Evolutionary conservation across 73 alveolate species (phyloP), one percentile per base, ranked within the genome.

Genomic region (Blepharisma japonicum): DNA sequence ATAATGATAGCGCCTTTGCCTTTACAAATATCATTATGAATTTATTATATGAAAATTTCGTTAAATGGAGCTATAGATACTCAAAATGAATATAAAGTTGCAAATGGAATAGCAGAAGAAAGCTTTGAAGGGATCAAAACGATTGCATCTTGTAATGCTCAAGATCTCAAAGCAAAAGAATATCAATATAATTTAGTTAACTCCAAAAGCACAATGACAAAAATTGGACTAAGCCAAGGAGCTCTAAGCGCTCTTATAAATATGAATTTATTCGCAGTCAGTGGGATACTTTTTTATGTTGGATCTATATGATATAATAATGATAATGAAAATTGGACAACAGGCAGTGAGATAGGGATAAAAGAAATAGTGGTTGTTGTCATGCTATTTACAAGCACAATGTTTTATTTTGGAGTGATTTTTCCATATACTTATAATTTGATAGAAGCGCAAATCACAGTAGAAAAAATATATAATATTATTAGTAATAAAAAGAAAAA

Each of bases 391-490:
- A n/a, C n/a, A n/a, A n/a, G n/a, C n/a, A n/a, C n/a, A n/a, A n/a
- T n/a, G n/a, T n/a, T n/a, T 50, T 71, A 74, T 55, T 83, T 54
- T 96, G 96, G 42, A 71, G 86, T 92, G n/a, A 71, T 83, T 68
- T 84, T 92, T 68, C 78, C 81, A 72, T 78, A 92, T 55, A 84
- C 87, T 51, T 61, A 48, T 32, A 87, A 90, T 55, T 56, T 77
- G 66, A 90, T 90, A 81, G 84, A 94, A 27, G 53, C 78, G 9
- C 78, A 86, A 66, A 78, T 68, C 61, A 86, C 83, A 70, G 84
- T 61, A 6, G 45, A 82, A 77, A n/a, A 50, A 50, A 8, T 50
- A 8, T 50, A 50, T 8, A 50, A 8, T 50, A 50, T 50, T 50
- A 50, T 8, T 8, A 50, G 8, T 8, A 50, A 50, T 8, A 8